A percentile compares a stretch with the other conserved stretches of the same genome.
Conservation (phyloP, 2,329 filamentous ascomycete species). For the Botryotinia narcissicola region DNA sequence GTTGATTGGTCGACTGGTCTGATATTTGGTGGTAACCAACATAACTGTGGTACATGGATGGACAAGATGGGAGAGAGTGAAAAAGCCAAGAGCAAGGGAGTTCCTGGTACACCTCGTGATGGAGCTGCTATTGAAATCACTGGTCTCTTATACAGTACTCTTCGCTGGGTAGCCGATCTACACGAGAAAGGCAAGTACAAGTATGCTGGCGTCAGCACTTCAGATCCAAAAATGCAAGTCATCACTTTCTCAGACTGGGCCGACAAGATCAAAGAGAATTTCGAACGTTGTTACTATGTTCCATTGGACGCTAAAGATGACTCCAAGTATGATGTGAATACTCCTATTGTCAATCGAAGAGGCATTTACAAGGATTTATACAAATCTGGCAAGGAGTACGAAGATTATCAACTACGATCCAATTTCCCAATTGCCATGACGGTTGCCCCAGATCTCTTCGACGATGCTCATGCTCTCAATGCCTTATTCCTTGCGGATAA, state of each 20-base stretch:
- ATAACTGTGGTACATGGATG: constrained; percentile 99
- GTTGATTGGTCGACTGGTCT: constrained; percentile 91
- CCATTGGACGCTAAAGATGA: constrained; percentile 70
- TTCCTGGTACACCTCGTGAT: constrained; percentile 94
- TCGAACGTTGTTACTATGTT: constrained; percentile 90
- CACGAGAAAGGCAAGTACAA: constrained; percentile 67
- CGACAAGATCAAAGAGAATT: constrained; percentile 73
- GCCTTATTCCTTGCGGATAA: constrained; percentile 79
- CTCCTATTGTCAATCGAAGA: constrained; percentile 76
- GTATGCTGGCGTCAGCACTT: constrained; percentile 68
- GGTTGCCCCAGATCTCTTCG: constrained; percentile 85
- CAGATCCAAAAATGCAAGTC: constrained; percentile 47
- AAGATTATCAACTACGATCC: constrained; percentile 92
- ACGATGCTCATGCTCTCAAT: constrained; percentile 70
- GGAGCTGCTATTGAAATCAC: constrained; percentile 95
- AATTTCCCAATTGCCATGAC: constrained; percentile 97
- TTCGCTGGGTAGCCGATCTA: constrained; percentile 74
- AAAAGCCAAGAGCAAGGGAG: constrained; percentile 84
- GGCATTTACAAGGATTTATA: constrained; percentile 99
- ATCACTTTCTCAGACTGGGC: constrained; percentile 81
- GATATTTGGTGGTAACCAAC: constrained; percentile 90
- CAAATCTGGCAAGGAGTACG: constrained; percentile 88
- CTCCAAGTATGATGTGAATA: constrained; percentile 73
- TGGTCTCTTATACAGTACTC: constrained; percentile 84
- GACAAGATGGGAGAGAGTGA: constrained; percentile 99